Conservation (phyloP, 1,284 basidiomycete genomes). For the Ustilago lituana region DNA sequence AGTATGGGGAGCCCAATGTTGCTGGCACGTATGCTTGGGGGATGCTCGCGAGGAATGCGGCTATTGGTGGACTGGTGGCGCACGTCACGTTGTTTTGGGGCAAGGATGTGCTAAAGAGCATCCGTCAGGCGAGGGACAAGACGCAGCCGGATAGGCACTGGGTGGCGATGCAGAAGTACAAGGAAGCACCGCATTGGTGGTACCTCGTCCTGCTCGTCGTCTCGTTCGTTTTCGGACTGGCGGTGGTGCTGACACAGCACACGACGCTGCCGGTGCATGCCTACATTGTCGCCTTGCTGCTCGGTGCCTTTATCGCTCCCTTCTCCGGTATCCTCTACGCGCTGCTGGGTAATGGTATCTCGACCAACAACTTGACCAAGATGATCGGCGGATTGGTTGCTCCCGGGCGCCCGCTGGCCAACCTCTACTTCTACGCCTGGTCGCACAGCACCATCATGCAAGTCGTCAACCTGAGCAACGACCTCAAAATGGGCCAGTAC, state of each 20-base stretch:
- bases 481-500: conserved; percentile 55
- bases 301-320: conserved; percentile 41
- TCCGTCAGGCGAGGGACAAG: conserved; percentile 71
- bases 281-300: conserved; percentile 36
- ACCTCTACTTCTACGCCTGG: conserved; percentile 52
- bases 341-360: conserved; percentile 31
- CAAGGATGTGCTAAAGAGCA: conserved; percentile 65
- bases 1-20: conserved; percentile 57
- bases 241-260: conserved; percentile 42
- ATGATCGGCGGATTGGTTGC: conserved; percentile 44
- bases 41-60: conserved; percentile 69
- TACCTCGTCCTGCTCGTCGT: conserved; percentile 54
- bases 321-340: conserved; percentile 43
- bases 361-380: conserved; percentile 47
- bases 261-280: conserved; percentile 53
- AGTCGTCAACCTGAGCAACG: conserved; percentile 40
- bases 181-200: conserved; percentile 62
- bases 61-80: conserved; percentile 73
- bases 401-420: conserved; percentile 48
- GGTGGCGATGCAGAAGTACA: conserved; percentile 60
- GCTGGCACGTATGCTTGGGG: conserved; percentile 72
- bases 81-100: conserved; percentile 72
- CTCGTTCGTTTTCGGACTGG: conserved; percentile 37
- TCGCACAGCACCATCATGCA: conserved; percentile 44
- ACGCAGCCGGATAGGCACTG: conserved; percentile 74